These are phyloP conservation scores for Sextonia rubra DNA, from an alignment of 164 flowering plant species.

Conservation along the genomic window DNA sequence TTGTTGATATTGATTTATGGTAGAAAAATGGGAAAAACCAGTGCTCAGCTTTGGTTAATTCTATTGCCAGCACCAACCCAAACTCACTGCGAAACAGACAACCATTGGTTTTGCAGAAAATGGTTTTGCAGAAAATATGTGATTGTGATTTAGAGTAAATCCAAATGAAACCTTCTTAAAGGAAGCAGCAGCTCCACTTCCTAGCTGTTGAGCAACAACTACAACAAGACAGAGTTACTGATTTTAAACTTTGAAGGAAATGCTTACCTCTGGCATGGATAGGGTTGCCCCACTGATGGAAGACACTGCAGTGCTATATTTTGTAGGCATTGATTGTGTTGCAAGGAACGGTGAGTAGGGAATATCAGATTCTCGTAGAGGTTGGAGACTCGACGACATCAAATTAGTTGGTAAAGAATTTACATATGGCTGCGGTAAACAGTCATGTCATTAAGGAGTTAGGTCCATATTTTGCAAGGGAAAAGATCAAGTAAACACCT, in stretches of 20 bases:
- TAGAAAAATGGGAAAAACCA: too few relatives aligned
- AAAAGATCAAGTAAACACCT: neutral
- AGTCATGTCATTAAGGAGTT: neutral
- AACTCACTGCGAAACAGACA: neutral
- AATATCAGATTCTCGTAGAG: conserved; percentile 68
- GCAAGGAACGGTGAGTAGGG: conserved; percentile 69
- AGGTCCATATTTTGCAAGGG: neutral
- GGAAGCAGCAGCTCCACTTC: neutral
- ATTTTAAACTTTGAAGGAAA: neutral
- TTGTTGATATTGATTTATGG: too few relatives aligned
- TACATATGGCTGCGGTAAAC: conserved; percentile 58
- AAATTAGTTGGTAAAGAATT: conserved; percentile 61
- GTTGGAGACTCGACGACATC: conserved; percentile 57
- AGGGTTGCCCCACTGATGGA: conserved; percentile 61
- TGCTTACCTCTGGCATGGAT: conserved; percentile 76
- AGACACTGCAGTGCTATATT: conserved; percentile 53
- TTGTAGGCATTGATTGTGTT: conserved; percentile 67
- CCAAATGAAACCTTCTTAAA: neutral
- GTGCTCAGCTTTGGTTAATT: too few relatives aligned
- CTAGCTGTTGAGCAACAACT: neutral
- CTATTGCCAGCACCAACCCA: too few relatives aligned
- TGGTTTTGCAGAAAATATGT: neutral
- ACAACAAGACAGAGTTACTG: neutral
- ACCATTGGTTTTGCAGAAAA: neutral
- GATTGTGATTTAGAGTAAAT: neutral